phyloP scores from a whole-genome alignment of 176 grass and related monocot species.

The Avena insularis region DNA sequence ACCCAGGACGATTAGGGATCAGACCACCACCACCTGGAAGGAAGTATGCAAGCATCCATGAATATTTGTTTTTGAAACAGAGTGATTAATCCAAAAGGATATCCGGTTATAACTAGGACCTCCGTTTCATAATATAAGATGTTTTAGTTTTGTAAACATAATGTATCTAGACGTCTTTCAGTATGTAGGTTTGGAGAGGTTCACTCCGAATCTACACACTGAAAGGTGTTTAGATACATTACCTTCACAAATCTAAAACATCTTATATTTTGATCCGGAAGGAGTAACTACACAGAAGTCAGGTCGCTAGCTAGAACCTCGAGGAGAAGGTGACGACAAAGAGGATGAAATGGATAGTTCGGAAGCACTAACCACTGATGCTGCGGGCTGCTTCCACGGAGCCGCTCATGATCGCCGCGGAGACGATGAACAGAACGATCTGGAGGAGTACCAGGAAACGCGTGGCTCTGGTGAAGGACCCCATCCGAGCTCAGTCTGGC shows the following conservation, averaged over 20 bases:
- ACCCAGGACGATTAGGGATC: background rate
- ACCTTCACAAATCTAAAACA: too few species aligned
- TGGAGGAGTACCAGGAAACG: slow-evolving; percentile 2
- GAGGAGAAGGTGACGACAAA: background rate
- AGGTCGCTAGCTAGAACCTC: background rate
- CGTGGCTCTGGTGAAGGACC: background rate
- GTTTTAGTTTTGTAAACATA: too few species aligned
- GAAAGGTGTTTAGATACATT: too few species aligned
- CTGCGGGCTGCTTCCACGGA: background rate
- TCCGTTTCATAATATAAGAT: too few species aligned
- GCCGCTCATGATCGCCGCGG: background rate
- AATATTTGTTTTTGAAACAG: too few species aligned
- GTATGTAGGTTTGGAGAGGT: too few species aligned
- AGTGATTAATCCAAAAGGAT: background rate
- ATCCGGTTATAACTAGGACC: background rate
- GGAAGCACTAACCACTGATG: background rate
- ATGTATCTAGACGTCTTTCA: too few species aligned
- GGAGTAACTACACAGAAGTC: background rate
- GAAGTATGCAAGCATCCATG: background rate
- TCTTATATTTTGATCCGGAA: too few species aligned
- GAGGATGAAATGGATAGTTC: background rate
- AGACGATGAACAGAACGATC: background rate
- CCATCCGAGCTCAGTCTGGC: background rate
- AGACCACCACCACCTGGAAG: background rate
- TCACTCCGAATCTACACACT: too few species aligned